Evolutionary conservation across 495 filamentous ascomycete genomes (phyloP).

Genomic region (Neurospora tetraspora): DNA sequence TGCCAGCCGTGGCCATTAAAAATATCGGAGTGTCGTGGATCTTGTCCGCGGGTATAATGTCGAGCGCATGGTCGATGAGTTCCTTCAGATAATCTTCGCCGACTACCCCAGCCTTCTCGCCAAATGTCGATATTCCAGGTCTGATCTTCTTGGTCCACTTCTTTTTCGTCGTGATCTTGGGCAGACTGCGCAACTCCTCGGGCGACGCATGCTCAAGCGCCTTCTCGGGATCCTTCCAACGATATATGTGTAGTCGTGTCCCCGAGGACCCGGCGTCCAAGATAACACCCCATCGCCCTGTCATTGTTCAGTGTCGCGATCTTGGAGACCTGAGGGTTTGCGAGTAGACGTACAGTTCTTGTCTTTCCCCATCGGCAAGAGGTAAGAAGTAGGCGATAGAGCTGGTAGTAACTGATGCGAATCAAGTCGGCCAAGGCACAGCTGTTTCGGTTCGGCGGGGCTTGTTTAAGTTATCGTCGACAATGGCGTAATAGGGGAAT

Average conservation of each 20-base stretch:
- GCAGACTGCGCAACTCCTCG: constrained; percentile 58
- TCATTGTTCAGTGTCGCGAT: constrained; percentile 7
- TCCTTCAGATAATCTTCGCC: constrained; percentile 71
- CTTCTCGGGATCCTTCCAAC: constrained; percentile 68
- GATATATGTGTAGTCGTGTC: constrained; percentile 87
- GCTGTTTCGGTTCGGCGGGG: not conserved
- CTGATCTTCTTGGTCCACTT: constrained; percentile 89
- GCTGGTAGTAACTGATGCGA: not conserved
- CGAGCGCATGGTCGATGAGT: constrained; percentile 73
- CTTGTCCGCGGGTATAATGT: constrained; percentile 69
- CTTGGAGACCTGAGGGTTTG: not conserved
- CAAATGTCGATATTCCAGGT: constrained; percentile 88
- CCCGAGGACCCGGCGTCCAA: constrained; percentile 61
- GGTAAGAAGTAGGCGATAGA: not conserved
- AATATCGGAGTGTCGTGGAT: constrained; percentile 83
- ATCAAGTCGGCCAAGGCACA: not conserved
- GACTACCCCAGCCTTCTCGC: constrained; percentile 61
- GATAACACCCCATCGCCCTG: constrained; percentile 50
- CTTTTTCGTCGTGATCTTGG: constrained; percentile 70
- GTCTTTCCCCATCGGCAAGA: constrained; percentile 11
- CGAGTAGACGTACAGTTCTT: constrained; percentile 9
- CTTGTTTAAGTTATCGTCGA: not conserved
- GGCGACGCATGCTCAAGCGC: constrained; percentile 52
- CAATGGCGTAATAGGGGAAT: not conserved
- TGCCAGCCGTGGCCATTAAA: constrained; percentile 91